Evolutionary conservation across 2,329 filamentous ascomycete genomes (phyloP).

Genomic region (Chaetoscypha palmicola): DNA sequence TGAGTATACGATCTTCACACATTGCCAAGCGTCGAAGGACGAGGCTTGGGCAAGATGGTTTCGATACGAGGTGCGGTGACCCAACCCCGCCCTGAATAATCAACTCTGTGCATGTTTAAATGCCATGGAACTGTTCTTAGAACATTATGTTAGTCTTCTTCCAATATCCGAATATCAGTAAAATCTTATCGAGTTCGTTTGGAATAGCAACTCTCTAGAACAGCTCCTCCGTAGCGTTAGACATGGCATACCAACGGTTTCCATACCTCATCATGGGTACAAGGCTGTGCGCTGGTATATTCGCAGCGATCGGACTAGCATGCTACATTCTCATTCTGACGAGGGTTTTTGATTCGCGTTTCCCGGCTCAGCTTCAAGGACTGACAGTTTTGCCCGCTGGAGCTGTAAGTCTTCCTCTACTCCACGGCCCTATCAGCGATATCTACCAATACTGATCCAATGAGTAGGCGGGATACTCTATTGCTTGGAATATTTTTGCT

Average conservation of each 20-base stretch:
- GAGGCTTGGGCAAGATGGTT: too few relatives aligned
- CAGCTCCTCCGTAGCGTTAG: background rate
- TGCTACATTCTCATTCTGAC: background rate
- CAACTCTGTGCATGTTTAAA: too few relatives aligned
- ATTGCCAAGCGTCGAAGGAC: too few relatives aligned
- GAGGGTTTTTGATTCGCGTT: background rate
- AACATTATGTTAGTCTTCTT: too few relatives aligned
- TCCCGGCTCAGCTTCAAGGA: background rate
- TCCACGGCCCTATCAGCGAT: too few relatives aligned
- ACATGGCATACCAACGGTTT: background rate
- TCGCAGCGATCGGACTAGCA: background rate
- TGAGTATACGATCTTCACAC: too few relatives aligned
- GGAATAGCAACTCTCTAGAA: too few relatives aligned
- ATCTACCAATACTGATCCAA: background rate
- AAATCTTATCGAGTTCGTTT: too few relatives aligned
- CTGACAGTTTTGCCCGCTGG: background rate
- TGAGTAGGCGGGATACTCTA: background rate
- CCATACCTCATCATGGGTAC: background rate
- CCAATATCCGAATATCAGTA: too few relatives aligned
- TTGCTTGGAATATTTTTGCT: background rate
- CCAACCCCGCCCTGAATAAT: too few relatives aligned
- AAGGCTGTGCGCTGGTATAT: background rate
- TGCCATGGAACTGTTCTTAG: too few relatives aligned
- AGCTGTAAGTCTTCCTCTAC: background rate
- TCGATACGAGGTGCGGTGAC: too few relatives aligned